Percentiles rank a stretch among this genome's conserved stretches.
Evolutionary conservation across 257 asterid genomes (phyloP).

Genomic region (Leonotis leonurus): DNA sequence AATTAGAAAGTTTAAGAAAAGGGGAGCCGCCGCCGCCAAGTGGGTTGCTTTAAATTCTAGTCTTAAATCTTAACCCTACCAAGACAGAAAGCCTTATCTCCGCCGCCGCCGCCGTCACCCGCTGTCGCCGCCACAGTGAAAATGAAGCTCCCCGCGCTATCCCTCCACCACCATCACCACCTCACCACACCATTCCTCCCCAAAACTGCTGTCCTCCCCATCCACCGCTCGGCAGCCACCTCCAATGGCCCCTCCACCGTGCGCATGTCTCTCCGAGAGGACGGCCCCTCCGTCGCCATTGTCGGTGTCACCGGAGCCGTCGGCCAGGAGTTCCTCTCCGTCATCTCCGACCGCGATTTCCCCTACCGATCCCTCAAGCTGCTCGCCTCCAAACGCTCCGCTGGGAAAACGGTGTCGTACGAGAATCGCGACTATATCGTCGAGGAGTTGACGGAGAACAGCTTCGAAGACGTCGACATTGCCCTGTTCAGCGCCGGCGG

Average conservation of each 20-base stretch:
- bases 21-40: no score
- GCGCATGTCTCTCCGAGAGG: conserved; percentile 74
- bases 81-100: no score
- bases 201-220: conserved; percentile 13
- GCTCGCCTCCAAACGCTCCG: conserved; percentile 83
- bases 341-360: conserved; percentile 67
- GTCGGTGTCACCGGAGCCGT: conserved; percentile 97
- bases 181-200: conserved; percentile 25
- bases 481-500: conserved; percentile 95
- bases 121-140: conserved; percentile 7
- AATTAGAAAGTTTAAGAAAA: no score
- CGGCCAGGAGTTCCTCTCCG: conserved; percentile 91
- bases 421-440: conserved; percentile 43
- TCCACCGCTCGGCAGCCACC: conserved; percentile 19
- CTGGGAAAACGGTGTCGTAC: conserved; percentile 47
- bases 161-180: conserved; percentile 35
- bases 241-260: conserved; percentile 29
- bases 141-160: conserved; percentile 42
- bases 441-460: conserved; percentile 54
- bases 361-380: conserved; percentile 84
- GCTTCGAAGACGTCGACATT: conserved; percentile 69
- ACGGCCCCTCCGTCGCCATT: conserved; percentile 82
- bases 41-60: no score
- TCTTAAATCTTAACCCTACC: conserved; percentile 26
- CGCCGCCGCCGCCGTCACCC: conserved; percentile 23